Percentiles rank a stretch among this genome's conserved stretches.
Conservation (phyloP, 495 filamentous ascomycete species). For the Trichoderma erinaceum region DNA sequence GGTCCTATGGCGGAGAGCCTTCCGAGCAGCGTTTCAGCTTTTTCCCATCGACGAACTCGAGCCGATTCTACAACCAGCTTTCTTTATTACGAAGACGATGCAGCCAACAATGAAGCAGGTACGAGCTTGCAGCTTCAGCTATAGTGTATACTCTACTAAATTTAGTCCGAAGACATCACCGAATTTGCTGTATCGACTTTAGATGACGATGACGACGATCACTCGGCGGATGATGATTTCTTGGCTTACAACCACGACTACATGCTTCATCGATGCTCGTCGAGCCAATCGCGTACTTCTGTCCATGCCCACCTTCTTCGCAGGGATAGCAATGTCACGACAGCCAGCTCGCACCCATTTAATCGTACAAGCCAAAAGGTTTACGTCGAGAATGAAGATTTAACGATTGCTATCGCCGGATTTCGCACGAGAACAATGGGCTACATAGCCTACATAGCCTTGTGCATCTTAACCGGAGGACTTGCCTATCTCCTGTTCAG, state of each 20-base stretch:
- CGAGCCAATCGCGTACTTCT: conserved; percentile 48
- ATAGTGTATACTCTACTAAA: background rate
- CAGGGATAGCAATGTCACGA: conserved; percentile 53
- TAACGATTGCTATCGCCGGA: conserved; percentile 86
- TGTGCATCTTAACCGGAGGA: conserved; percentile 69
- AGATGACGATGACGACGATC: conserved; percentile 28
- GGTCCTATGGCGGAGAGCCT: conserved; percentile 93
- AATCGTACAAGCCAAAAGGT: conserved; percentile 75
- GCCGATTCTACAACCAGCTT: conserved; percentile 84
- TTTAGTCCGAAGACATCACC: conserved; percentile 25
- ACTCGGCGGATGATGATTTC: conserved; percentile 39
- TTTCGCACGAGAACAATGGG: conserved; percentile 72
- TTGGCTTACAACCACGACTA: conserved; percentile 33
- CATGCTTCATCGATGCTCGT: conserved; percentile 35
- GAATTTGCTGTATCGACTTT: conserved; percentile 25
- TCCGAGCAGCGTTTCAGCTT: conserved; percentile 81
- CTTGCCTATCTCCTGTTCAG: conserved; percentile 75
- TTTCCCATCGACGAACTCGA: conserved; percentile 72
- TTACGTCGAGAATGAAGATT: conserved; percentile 86
- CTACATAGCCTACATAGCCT: conserved; percentile 55
- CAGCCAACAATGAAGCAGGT: conserved; percentile 19
- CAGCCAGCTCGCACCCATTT: conserved; percentile 51
- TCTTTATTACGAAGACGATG: conserved; percentile 72
- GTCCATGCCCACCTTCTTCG: conserved; percentile 67
- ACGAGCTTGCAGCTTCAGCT: conserved; percentile 15